Evolutionary conservation across 176 grass and related monocot genomes (phyloP).

Genomic region (Olyra latifolia): DNA sequence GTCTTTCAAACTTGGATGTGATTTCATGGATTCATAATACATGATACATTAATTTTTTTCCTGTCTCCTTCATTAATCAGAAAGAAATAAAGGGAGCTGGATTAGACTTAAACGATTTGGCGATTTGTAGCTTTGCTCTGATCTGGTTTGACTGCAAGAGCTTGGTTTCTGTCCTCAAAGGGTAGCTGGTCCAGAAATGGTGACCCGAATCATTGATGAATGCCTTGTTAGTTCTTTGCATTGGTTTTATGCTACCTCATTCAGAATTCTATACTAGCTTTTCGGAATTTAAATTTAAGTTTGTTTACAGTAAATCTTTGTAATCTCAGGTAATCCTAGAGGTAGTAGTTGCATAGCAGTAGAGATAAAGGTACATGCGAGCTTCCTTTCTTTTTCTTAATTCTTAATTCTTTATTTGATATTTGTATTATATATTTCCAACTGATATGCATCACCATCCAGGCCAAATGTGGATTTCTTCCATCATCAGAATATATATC

Average conservation of each 20-base stretch:
- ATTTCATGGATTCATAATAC: conserved; percentile 1
- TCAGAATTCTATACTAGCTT: conserved; percentile 9
- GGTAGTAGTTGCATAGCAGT: conserved; percentile 65
- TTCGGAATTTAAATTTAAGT: neutral
- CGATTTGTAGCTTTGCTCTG: conserved; percentile 4
- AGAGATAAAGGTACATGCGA: conserved; percentile 86
- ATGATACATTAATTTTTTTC: neutral
- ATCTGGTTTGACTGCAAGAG: neutral
- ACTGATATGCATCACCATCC: neutral
- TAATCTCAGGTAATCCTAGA: conserved; percentile 63
- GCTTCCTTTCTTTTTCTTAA: conserved; percentile 21
- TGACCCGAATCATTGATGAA: neutral
- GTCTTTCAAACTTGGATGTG: neutral
- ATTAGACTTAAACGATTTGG: neutral
- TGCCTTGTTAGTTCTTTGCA: neutral
- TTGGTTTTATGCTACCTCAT: conserved; percentile 5
- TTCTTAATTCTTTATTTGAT: conserved; percentile 28
- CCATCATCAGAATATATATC: conserved; percentile 90
- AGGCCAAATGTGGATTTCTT: conserved; percentile 95
- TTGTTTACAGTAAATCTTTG: conserved; percentile 7
- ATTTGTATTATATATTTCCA: neutral
- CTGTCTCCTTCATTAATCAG: neutral
- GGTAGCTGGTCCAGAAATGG: neutral
- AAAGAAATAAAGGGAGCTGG: neutral
- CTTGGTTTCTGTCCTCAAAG: neutral